Evolutionary conservation across 139 green algal genomes (phyloP).

Genomic region (Chlorella vulgaris): DNA sequence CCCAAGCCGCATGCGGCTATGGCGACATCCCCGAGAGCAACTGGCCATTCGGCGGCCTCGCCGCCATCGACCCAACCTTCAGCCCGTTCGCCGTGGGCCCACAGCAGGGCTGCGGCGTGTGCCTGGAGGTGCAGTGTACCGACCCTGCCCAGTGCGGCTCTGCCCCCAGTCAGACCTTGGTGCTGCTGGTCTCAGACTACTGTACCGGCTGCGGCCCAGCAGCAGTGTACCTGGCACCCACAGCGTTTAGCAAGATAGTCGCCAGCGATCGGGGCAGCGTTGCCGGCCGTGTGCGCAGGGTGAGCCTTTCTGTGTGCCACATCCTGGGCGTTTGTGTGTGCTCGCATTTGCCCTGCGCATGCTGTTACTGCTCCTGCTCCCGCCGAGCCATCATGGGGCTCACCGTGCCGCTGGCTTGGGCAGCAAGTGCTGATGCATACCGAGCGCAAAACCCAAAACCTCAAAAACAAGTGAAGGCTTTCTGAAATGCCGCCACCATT

Average conservation of each 20-base stretch:
- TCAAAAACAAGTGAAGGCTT: not conserved
- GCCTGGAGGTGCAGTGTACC: conserved; percentile 32
- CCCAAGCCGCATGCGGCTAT: conserved; percentile 22
- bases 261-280: not conserved
- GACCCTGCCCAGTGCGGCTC: not conserved
- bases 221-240: not conserved
- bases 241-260: not conserved
- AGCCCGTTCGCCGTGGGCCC: conserved; percentile 7
- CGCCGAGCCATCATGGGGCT: too few species aligned
- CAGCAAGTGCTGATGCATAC: too few species aligned
- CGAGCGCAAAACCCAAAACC: too few species aligned
- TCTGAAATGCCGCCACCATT: not conserved
- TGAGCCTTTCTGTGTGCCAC: not conserved
- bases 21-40: not conserved
- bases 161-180: not conserved
- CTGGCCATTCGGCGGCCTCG: conserved; percentile 22
- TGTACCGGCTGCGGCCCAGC: conserved; percentile 12
- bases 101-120: conserved; percentile 27
- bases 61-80: conserved; percentile 1
- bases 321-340: not conserved
- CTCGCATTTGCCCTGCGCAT: too few species aligned
- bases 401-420: too few species aligned
- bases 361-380: too few species aligned
- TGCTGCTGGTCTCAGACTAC: conserved; percentile 15
- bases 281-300: not conserved